Evolutionary conservation across 1,284 basidiomycete genomes (phyloP), one percentile per base, ranked within the genome.

Genomic region (Exsudoporus floridanus): DNA sequence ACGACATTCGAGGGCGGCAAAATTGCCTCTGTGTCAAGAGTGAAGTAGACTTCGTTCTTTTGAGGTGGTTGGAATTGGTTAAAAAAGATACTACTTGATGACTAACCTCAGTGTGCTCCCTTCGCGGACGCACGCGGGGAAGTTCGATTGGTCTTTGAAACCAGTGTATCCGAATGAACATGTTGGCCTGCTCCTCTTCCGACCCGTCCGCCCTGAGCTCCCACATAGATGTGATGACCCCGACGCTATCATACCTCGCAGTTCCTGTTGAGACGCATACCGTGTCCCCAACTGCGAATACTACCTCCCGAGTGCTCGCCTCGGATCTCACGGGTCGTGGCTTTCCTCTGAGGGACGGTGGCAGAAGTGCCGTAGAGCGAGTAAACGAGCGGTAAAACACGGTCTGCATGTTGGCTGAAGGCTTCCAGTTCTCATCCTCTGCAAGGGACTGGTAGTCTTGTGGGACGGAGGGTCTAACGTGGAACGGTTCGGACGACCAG

Each of bases 11-110:
- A 74, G 6, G 84, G 77, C 16, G 73, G 69, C 7, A 86, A 57
- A 31, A 79, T 70, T 14, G 73, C 78, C 19, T 70, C 74, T 2
- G 74, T 74, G 27, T 73, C 61, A 18, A 88, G 68, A 16, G 81
- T 80, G 50, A 83, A 86, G 60, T 87, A 88, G 5, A 90, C 75
- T 66, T 90, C 86, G 56, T 86, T 83, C 88, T 88, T 51, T 44
- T 14, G 27, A 60, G 43, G 40, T 34, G 35, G 37, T 52, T n/a
- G 13, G 38, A 49, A 42, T 30, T 52, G 16, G 43, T 34, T 18
- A 27, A 36, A 38, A 48, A 33, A 47, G 4, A 43, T 34, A n/a
- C 9, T 33, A 28, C 21, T 37, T 12, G 18, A 42, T 5, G 35
- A 70, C 75, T 38, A 49, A 87, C 87, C 70, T 83, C 75, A 33